Base-by-base conservation (phyloP, 2,329 filamentous ascomycete species). In the Curvularia spicifera region DNA sequence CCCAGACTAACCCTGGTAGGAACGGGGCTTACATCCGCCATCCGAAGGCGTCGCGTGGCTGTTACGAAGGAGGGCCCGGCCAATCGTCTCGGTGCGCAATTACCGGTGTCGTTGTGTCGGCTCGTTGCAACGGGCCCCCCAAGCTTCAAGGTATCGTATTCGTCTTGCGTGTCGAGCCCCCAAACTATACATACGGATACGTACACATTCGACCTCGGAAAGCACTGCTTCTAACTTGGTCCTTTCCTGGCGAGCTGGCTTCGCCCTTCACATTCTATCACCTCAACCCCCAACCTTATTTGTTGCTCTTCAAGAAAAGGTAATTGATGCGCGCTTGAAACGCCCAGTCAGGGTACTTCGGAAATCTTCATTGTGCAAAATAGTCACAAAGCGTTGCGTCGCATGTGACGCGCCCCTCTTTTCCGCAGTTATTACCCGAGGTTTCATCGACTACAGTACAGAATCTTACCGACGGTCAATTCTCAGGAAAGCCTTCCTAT, bases 1-100 rank as follows among this genome's bases (percentile, higher is more conserved):
- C 65, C 55, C 52, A 31, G 43, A 55, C 53, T 68, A 66, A 52
- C 35, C 64, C 59, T 33, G 57, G 68, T 64, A 51, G 51, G 68
- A 57, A 60, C 65, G 64, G 71, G 60, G 58, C 56, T 53, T 59
- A 61, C 51, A 57, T 50, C 67, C 67, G 70, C 66, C 65, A 56
- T 64, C 52, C 68, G 66, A 68, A 72, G 72, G 72, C 71, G 70
- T 76, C 71, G 72, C 71, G 63, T 53, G 63, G 59, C 59, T 56
- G 63, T 59, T 28, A 52, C 55, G 40, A 13, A 43, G 52, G 45
- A 55, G 46, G 63, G 55, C 63, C 67, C 67, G 63, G 55, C 63
- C 68, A 69, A 66, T 65, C 62, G 57, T 57, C 53, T 59, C 20
- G 20, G 39, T 22, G 20, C 67, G 63, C 67, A 63, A 40, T 62